phyloP scores from a whole-genome alignment of 257 asterid species.

The Nemophila menziesii region DNA sequence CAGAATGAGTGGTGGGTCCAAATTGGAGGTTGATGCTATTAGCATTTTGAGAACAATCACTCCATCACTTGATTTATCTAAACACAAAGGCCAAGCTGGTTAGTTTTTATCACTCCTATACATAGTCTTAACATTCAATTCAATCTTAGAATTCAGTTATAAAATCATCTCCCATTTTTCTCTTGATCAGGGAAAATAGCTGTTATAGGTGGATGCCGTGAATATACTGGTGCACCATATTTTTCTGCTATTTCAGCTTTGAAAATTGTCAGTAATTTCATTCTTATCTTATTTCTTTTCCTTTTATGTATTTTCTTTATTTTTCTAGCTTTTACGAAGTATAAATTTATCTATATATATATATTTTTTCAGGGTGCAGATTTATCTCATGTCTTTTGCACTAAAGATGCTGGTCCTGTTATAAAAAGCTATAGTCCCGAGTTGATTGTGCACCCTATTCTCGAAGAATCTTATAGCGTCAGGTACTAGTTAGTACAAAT shows the following conservation, averaged over 20 bases:
- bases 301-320: background rate
- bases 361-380: conserved; percentile 77
- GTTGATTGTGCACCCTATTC: conserved; percentile 88
- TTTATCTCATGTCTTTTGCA: conserved; percentile 87
- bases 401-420: conserved; percentile 90
- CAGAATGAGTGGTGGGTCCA: conserved; percentile 34
- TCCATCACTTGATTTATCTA: conserved; percentile 60
- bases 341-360: conserved; percentile 4
- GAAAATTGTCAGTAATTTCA: conserved; percentile 59
- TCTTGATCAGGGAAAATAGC: conserved; percentile 82
- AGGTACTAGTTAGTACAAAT: conserved; percentile 24
- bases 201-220: conserved; percentile 95
- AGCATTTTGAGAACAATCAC: conserved; percentile 65
- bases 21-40: conserved; percentile 56
- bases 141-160: background rate
- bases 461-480: conserved; percentile 82
- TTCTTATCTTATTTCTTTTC: conserved; percentile 1
- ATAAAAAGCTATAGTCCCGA: conserved; percentile 94
- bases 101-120: conserved; percentile 2
- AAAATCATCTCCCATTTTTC: conserved; percentile 3
- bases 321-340: background rate
- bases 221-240: conserved; percentile 98
- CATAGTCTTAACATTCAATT: background rate
- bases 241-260: conserved; percentile 94
- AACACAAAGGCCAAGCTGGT: conserved; percentile 99